These are phyloP conservation scores for Mycothermus thermophilus DNA, from an alignment of 495 filamentous ascomycete genomes.

Conservation along the genomic window DNA sequence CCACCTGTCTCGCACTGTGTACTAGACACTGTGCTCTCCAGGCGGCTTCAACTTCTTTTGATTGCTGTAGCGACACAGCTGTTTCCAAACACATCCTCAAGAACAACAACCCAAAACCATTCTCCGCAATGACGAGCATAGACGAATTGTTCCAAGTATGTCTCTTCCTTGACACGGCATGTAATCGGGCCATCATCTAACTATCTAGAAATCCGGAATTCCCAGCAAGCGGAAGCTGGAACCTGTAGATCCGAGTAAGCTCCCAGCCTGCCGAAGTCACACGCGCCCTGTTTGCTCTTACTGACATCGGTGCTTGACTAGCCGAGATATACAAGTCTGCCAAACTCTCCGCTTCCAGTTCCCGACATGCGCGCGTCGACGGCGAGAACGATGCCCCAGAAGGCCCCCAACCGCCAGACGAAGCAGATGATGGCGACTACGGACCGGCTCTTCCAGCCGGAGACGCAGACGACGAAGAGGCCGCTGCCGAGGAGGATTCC, in stretches of 20 bases:
- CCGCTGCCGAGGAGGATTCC: conserved; percentile 65
- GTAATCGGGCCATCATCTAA: conserved; percentile 7
- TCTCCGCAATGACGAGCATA: conserved; percentile 50
- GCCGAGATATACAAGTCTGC: conserved; percentile 79
- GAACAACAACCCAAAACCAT: conserved; percentile 5
- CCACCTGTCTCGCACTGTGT: no score
- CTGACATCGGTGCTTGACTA: no score
- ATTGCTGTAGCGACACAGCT: no score
- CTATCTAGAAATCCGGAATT: conserved; percentile 36
- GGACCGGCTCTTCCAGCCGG: conserved; percentile 16
- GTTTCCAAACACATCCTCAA: no score
- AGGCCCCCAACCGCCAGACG: conserved; percentile 24
- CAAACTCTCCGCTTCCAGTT: conserved; percentile 44
- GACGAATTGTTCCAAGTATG: conserved; percentile 76
- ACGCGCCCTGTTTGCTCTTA: no score
- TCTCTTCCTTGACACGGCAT: background rate
- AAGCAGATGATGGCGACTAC: conserved; percentile 10
- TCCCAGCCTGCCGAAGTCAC: background rate
- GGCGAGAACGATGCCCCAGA: conserved; percentile 46
- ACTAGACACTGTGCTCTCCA: no score
- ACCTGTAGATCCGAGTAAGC: conserved; percentile 55
- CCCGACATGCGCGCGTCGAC: conserved; percentile 25
- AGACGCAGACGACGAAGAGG: conserved; percentile 44
- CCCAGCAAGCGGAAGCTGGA: conserved; percentile 66
- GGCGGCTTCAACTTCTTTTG: no score